Base-by-base conservation (phyloP, 139 green algal species). In the Chlamydomonas sp. region DNA sequence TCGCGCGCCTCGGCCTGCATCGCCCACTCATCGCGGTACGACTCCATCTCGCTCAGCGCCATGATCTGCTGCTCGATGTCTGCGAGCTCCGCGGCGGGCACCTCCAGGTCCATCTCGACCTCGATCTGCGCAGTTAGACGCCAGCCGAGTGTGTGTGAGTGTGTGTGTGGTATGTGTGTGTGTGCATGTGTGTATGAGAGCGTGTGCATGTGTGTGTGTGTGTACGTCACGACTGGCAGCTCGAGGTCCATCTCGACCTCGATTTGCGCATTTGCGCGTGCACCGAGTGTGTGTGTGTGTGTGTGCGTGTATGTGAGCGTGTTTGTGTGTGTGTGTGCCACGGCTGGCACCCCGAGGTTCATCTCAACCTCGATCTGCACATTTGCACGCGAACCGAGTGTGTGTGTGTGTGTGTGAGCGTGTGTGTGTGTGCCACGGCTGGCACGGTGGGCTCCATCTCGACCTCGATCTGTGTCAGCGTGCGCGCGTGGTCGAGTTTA, bases 281-380 rank as follows among this genome's bases (percentile, higher is more conserved):
- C n/a, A n/a, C n/a, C n/a, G n/a, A n/a, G n/a, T n/a, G n/a, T n/a
- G n/a, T n/a, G n/a, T n/a, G n/a, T n/a, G n/a, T n/a, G n/a, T n/a
- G n/a, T n/a, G n/a, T n/a, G n/a, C n/a, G n/a, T n/a, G n/a, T n/a
- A n/a, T n/a, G n/a, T 82, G 78, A 96, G 80, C 48, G 84, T 38
- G 65, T 87, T 79, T n/a, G n/a, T 92, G 70, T 77, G 89, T 37
- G 67, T 80, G 50, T 90, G 70, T 82, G 88, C 84, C 33, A 83
- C 81, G 3, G 72, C 50, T 3, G 82, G 79, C 31, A 91, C 80
- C 71, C 83, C 78, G 50, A 89, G 86, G 64, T 93, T 87, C 85
- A 96, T 95, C 69, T 96, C 90, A 43, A 96, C 88, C 80, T 96
- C 89, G n/a, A 96, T 96, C 73, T 90, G n/a, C n/a, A n/a, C n/a